Evolutionary conservation across 192 early-diverging fungal genomes (phyloP).

Genomic region (Coemansia sp.): DNA sequence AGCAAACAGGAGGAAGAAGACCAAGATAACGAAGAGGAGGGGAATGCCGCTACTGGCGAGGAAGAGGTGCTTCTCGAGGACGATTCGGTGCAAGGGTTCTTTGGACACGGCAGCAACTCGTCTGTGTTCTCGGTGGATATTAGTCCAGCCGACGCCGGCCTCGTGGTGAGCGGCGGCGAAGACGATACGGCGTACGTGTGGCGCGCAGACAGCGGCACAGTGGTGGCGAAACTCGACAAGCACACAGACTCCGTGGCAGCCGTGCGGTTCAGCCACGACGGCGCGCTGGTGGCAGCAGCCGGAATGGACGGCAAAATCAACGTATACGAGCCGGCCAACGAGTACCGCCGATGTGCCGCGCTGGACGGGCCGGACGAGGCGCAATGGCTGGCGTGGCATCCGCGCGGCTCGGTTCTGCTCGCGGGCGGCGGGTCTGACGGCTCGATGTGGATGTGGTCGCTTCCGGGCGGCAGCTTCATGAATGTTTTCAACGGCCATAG

Average conservation of each 20-base stretch:
- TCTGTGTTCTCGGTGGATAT: slow-evolving; percentile 79
- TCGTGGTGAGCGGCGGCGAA: slow-evolving; percentile 84
- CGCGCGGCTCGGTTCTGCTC: slow-evolving; percentile 85
- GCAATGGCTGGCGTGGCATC: slow-evolving; percentile 96
- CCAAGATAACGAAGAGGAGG: slow-evolving; percentile 44
- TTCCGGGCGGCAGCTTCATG: slow-evolving; percentile 89
- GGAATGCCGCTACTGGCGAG: not conserved
- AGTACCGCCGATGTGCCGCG: slow-evolving; percentile 18
- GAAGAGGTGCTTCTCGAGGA: slow-evolving; percentile 57
- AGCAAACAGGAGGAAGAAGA: slow-evolving; percentile 57
- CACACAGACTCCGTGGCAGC: slow-evolving; percentile 88
- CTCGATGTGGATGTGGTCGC: slow-evolving; percentile 95
- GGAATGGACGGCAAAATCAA: slow-evolving; percentile 95
- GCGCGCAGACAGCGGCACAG: slow-evolving; percentile 79
- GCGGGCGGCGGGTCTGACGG: slow-evolving; percentile 81
- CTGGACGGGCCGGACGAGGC: slow-evolving; percentile 93
- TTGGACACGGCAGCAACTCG: slow-evolving; percentile 78
- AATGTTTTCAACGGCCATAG: slow-evolving; percentile 90
- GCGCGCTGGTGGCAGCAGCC: slow-evolving; percentile 81
- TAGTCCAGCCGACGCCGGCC: slow-evolving; percentile 67
- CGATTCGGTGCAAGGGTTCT: slow-evolving; percentile 92
- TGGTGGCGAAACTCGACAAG: slow-evolving; percentile 63
- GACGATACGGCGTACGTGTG: slow-evolving; percentile 93
- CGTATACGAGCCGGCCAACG: slow-evolving; percentile 36
- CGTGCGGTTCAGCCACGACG: slow-evolving; percentile 80